These are phyloP conservation scores for Pichia eremophila DNA, from an alignment of 805 yeast genomes.

Conservation along the genomic window DNA sequence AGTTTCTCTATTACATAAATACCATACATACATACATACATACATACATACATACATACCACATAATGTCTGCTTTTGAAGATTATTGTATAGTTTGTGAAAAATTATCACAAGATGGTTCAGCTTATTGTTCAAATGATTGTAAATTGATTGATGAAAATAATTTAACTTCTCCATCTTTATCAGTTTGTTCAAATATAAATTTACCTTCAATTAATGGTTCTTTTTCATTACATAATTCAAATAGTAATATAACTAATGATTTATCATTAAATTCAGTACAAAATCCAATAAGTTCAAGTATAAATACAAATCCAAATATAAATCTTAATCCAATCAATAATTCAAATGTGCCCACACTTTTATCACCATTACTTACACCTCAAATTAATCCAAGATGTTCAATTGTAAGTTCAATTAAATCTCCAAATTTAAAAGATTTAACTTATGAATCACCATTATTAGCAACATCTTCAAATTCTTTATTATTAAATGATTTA, in stretches of 20 bases:
- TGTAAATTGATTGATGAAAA: constrained; percentile 22
- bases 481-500: constrained; percentile 14
- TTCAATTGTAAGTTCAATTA: constrained; percentile 9
- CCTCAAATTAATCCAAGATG: constrained; percentile 18
- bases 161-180: constrained; percentile 17
- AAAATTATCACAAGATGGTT: constrained; percentile 22
- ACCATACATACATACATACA: no score
- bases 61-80: constrained; percentile 32
- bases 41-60: not conserved
- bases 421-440: constrained; percentile 19
- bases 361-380: constrained; percentile 24
- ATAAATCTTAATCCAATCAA: not conserved
- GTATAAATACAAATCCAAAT: no score
- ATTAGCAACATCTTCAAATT: constrained; percentile 13
- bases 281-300: no score
- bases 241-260: not conserved
- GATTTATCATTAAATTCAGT: not conserved
- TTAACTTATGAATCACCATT: constrained; percentile 26
- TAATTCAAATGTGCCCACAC: constrained; percentile 4
- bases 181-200: constrained; percentile 14
- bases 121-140: constrained; percentile 26
- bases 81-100: constrained; percentile 31
- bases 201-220: constrained; percentile 9
- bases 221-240: constrained; percentile 5
- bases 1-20: not conserved